Evolutionary conservation across 352 stramenopile species (phyloP).

Genomic region (Pythium inflatum): DNA sequence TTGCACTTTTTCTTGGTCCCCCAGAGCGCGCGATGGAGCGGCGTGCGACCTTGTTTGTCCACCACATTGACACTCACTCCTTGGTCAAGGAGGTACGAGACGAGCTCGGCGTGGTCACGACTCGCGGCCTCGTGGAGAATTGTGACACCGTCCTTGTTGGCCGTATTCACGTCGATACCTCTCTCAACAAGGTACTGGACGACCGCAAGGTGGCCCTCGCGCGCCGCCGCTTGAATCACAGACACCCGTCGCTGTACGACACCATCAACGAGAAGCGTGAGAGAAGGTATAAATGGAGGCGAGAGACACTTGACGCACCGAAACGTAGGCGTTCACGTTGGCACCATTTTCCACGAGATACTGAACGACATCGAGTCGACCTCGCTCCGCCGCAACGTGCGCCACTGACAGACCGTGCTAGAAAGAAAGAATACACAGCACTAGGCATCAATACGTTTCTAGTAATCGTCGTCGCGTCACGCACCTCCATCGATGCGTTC

Average conservation of each 20-base stretch:
- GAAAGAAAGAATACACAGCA: too few species aligned
- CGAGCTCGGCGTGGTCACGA: not conserved
- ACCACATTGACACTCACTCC: not conserved
- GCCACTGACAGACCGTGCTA: constrained; percentile 10
- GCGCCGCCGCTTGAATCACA: constrained; percentile 1
- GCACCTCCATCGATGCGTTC: constrained; percentile 19
- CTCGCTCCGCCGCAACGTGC: constrained; percentile 8
- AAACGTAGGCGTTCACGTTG: not conserved
- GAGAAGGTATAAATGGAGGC: not conserved
- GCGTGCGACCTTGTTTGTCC: constrained; percentile 2
- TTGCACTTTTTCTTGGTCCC: constrained; percentile 1
- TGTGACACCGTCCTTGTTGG: constrained; percentile 6
- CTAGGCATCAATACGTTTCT: not conserved
- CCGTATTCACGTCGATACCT: constrained; percentile 3
- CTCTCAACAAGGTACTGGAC: constrained; percentile 11
- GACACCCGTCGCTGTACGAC: not conserved
- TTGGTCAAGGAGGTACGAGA: constrained; percentile 4
- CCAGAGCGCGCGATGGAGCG: constrained; percentile 9
- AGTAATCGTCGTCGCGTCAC: not conserved
- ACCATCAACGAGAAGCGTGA: not conserved
- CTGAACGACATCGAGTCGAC: constrained; percentile 8
- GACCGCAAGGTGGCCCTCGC: not conserved
- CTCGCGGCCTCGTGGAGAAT: constrained; percentile 10
- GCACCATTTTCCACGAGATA: not conserved
- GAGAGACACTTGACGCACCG: not conserved